phyloP scores from a whole-genome alignment of 1,284 basidiomycete genomes.

The Heterobasidion occidentale region DNA sequence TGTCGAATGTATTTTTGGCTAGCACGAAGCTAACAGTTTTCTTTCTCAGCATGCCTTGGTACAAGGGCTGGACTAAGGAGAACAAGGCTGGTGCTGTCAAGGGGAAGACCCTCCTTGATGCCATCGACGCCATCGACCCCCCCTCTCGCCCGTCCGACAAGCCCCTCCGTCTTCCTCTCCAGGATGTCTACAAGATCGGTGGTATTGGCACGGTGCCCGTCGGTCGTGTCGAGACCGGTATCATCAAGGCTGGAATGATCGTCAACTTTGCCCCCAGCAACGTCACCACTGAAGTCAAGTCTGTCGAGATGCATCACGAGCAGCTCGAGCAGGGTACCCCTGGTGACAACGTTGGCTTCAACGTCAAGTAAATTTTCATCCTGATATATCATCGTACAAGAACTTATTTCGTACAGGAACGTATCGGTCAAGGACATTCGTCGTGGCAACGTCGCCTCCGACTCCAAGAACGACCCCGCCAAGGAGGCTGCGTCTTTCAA shows the following conservation, averaged over 20 bases:
- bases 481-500: constrained; percentile 99
- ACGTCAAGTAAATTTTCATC: constrained; percentile 69
- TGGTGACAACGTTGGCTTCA: constrained; percentile 99
- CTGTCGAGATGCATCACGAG: constrained; percentile 99
- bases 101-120: constrained; percentile 99
- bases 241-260: constrained; percentile 99
- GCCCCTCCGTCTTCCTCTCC: constrained; percentile 99
- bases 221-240: constrained; percentile 99
- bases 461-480: constrained; percentile 99
- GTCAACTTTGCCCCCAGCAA: constrained; percentile 95
- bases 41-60: constrained; percentile 88
- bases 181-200: constrained; percentile 99
- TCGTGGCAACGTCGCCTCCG: constrained; percentile 97
- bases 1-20: too few species aligned
- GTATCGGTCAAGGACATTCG: constrained; percentile 99
- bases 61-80: constrained; percentile 98
- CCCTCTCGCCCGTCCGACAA: constrained; percentile 96
- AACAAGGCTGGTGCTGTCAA: constrained; percentile 88
- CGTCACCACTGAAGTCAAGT: constrained; percentile 99
- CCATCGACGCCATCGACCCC: constrained; percentile 99
- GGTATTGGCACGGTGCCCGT: constrained; percentile 99
- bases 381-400: background rate
- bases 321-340: constrained; percentile 92
- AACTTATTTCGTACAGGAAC: constrained; percentile 62
- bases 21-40: constrained; percentile 11